These are phyloP conservation scores for Cercospora zeae-maydis DNA, from an alignment of 2,329 filamentous ascomycete genomes.

Conservation along the genomic window DNA sequence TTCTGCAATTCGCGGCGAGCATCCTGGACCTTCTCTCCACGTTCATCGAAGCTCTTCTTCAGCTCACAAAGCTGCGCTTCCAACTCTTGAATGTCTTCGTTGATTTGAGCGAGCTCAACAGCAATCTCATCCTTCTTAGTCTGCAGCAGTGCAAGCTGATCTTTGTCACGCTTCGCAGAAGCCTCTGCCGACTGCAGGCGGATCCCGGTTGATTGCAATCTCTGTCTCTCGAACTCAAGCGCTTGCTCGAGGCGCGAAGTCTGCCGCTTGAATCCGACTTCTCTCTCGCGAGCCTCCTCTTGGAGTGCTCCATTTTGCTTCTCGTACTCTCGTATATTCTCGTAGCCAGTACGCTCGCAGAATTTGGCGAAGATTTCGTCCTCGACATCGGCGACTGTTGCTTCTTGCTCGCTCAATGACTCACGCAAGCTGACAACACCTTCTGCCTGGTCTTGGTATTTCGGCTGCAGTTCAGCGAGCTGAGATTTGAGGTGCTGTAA, in stretches of 20 bases:
- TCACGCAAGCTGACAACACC: conserved; percentile 62
- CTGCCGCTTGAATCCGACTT: conserved; percentile 80
- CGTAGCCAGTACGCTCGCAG: conserved; percentile 81
- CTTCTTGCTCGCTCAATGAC: conserved; percentile 55
- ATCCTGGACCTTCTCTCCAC: conserved; percentile 71
- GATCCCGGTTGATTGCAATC: conserved; percentile 64
- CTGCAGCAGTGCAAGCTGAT: conserved; percentile 66
- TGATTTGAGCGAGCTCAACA: conserved; percentile 65
- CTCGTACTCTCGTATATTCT: conserved; percentile 88
- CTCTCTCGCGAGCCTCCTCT: conserved; percentile 83
- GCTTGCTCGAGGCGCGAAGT: conserved; percentile 59
- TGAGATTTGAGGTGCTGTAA: conserved; percentile 69
- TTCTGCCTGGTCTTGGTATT: conserved; percentile 67
- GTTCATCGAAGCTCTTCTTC: conserved; percentile 64
- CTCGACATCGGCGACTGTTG: conserved; percentile 74
- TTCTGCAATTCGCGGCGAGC: conserved; percentile 78
- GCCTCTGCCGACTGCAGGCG: conserved; percentile 67
- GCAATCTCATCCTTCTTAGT: conserved; percentile 72
- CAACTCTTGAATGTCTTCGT: conserved; percentile 73
- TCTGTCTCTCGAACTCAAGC: conserved; percentile 64
- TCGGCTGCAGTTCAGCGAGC: conserved; percentile 71
- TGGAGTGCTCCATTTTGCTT: conserved; percentile 88
- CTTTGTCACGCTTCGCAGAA: conserved; percentile 62
- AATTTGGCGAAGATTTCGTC: conserved; percentile 84
- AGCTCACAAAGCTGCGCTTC: conserved; percentile 67